A percentile compares a stretch with the other conserved stretches of the same genome.
phyloP scores from a whole-genome alignment of 2,329 filamentous ascomycete genomes.

The Fusarium pilosicola region DNA sequence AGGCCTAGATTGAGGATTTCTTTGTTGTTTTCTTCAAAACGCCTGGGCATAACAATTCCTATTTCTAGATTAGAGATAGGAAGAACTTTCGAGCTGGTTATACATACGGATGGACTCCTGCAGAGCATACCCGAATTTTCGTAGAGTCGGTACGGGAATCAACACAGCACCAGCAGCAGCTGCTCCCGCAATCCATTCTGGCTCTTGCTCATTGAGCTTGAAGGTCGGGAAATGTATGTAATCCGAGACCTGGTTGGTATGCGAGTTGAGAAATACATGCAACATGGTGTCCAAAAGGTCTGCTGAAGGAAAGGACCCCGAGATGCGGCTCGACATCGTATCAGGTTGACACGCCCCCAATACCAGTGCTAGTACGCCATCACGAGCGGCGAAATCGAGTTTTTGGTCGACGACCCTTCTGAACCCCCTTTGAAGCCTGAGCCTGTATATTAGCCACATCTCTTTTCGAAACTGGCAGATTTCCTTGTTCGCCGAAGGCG shows the following conservation, averaged over 20 bases:
- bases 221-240: constrained; percentile 73
- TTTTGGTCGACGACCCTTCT: constrained; percentile 56
- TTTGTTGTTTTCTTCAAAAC: constrained; percentile 61
- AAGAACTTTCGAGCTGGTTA: background rate
- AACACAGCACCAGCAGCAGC: constrained; percentile 69
- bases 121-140: constrained; percentile 68
- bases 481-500: constrained; percentile 56
- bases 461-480: constrained; percentile 55
- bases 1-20: constrained; percentile 58
- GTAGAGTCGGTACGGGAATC: constrained; percentile 66
- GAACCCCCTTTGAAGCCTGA: constrained; percentile 51
- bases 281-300: constrained; percentile 69
- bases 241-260: constrained; percentile 65
- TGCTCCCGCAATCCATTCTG: constrained; percentile 69
- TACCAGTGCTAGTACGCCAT: constrained; percentile 72
- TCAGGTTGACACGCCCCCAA: constrained; percentile 66
- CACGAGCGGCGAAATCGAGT: constrained; percentile 61
- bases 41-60: constrained; percentile 47
- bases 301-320: constrained; percentile 70
- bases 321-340: constrained; percentile 61
- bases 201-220: constrained; percentile 62
- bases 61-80: background rate
- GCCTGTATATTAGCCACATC: constrained; percentile 53
- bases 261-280: constrained; percentile 67
- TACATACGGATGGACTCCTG: constrained; percentile 61